Evolutionary conservation across 2,329 filamentous ascomycete species (phyloP).

Genomic region (Ciborinia camelliae): DNA sequence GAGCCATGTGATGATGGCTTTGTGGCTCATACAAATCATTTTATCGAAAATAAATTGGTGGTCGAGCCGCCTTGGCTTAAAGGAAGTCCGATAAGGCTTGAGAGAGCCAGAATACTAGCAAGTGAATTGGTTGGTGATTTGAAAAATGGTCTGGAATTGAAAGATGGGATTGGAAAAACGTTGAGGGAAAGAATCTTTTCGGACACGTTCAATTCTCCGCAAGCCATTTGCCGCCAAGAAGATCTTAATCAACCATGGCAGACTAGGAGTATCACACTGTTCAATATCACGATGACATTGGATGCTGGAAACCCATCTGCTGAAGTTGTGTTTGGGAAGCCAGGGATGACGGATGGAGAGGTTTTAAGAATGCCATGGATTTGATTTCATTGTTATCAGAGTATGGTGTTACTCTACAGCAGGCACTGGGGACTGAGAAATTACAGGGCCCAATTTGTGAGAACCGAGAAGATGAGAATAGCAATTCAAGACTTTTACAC

Average conservation of each 20-base stretch:
- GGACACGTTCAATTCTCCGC: constrained; percentile 39
- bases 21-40: constrained; percentile 38
- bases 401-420: background rate
- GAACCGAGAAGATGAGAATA: background rate
- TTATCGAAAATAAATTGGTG: constrained; percentile 34
- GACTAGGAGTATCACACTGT: constrained; percentile 37
- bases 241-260: constrained; percentile 33
- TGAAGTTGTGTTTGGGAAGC: constrained; percentile 7
- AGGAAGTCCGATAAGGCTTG: constrained; percentile 38
- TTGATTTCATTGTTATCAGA: background rate
- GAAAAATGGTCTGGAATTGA: background rate
- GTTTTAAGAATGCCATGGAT: constrained; percentile 1
- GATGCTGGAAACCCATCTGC: background rate
- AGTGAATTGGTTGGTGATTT: constrained; percentile 22
- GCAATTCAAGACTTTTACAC: no score
- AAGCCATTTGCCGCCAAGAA: constrained; percentile 39
- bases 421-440: background rate
- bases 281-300: constrained; percentile 32
- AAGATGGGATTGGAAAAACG: background rate
- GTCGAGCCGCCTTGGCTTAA: constrained; percentile 38
- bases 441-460: background rate
- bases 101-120: constrained; percentile 27
- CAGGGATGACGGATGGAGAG: background rate
- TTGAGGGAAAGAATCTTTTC: constrained; percentile 39
- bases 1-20: constrained; percentile 24